phyloP scores from a whole-genome alignment of 2,329 filamentous ascomycete genomes.

The Trichoderma breve region DNA sequence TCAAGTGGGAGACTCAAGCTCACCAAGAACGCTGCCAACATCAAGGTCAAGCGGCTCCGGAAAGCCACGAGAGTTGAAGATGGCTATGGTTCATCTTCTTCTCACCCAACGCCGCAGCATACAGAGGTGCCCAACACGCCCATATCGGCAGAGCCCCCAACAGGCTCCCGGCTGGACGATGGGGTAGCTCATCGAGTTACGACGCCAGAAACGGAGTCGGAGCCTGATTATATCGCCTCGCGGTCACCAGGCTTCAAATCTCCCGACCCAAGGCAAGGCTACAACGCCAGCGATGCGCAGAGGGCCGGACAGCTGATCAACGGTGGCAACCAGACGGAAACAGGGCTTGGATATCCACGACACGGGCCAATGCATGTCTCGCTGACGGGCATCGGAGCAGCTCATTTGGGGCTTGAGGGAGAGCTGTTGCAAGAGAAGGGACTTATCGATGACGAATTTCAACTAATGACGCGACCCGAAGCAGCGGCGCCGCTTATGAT shows the following conservation, averaged over 20 bases:
- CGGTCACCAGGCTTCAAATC: slow-evolving; percentile 5
- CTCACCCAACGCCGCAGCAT: neutral
- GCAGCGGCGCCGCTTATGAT: slow-evolving; percentile 22
- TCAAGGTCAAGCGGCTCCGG: slow-evolving; percentile 10
- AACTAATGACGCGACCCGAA: slow-evolving; percentile 20
- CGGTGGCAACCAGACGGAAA: neutral
- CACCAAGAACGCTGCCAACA: slow-evolving; percentile 11
- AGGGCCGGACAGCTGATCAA: neutral
- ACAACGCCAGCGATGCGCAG: neutral
- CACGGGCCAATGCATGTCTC: slow-evolving; percentile 22
- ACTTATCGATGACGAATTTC: slow-evolving; percentile 23
- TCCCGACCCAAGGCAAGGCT: slow-evolving; percentile 1
- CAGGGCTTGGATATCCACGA: slow-evolving; percentile 5
- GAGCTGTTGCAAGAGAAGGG: slow-evolving; percentile 23
- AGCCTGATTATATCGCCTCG: slow-evolving; percentile 19
- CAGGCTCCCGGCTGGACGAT: neutral
- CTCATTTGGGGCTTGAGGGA: slow-evolving; percentile 24
- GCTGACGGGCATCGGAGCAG: slow-evolving; percentile 30
- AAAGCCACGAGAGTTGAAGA: neutral
- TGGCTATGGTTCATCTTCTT: neutral
- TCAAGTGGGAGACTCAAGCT: neutral
- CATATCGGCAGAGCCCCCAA: neutral
- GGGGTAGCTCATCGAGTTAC: neutral
- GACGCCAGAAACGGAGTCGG: slow-evolving; percentile 13
- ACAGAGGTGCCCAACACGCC: neutral